A percentile compares a stretch with the other conserved stretches of the same genome.
phyloP scores from a whole-genome alignment of 768 basidiomycete genomes.

The Suillus bovinus region DNA sequence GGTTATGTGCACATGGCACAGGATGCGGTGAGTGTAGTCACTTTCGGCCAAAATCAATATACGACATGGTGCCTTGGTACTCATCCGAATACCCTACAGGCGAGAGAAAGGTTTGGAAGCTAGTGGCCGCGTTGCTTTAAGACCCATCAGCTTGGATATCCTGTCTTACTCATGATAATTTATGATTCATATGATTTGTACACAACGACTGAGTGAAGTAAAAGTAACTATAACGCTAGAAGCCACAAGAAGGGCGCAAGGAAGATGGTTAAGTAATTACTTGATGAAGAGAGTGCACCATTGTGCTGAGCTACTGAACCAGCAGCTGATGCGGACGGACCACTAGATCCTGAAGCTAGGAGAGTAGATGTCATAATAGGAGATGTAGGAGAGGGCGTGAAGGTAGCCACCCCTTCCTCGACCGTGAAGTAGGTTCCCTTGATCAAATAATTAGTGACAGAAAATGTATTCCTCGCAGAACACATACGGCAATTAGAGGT shows the following conservation, averaged over 20 bases:
- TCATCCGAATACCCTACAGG: constrained; percentile 26
- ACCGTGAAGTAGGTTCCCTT: constrained; percentile 75
- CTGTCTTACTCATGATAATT: background rate
- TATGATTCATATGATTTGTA: constrained; percentile 8
- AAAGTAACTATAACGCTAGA: background rate
- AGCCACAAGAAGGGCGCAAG: background rate
- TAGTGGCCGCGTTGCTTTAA: constrained; percentile 10
- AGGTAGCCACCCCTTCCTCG: constrained; percentile 62
- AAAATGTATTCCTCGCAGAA: background rate
- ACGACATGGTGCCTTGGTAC: constrained; percentile 23
- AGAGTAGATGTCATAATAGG: constrained; percentile 28
- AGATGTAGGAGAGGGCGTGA: constrained; percentile 49
- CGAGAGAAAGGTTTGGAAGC: constrained; percentile 37
- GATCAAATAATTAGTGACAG: constrained; percentile 8
- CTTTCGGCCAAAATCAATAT: constrained; percentile 20
- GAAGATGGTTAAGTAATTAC: constrained; percentile 5
- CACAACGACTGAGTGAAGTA: background rate
- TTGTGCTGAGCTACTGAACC: constrained; percentile 11
- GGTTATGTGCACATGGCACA: constrained; percentile 75
- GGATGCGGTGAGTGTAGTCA: constrained; percentile 54
- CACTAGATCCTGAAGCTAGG: constrained; percentile 21
- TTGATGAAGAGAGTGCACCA: constrained; percentile 2
- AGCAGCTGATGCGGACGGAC: background rate
- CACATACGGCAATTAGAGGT: constrained; percentile 54
- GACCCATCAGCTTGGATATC: constrained; percentile 8